phyloP scores from a whole-genome alignment of 441 rosid genomes.

The Daphne laureola region DNA sequence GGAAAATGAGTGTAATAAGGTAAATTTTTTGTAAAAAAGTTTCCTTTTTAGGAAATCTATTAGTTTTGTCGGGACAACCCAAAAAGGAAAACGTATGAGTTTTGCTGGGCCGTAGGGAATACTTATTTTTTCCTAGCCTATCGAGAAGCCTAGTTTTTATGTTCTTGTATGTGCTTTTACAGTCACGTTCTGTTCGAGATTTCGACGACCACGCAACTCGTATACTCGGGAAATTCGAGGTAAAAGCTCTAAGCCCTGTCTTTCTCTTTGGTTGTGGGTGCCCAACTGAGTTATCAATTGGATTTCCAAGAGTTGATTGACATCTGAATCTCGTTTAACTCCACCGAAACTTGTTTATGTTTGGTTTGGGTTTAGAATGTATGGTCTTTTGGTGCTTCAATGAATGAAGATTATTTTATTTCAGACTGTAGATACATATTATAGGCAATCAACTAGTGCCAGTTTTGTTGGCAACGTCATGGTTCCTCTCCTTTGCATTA shows the following conservation, averaged over 20 bases:
- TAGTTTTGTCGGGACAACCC: too few species aligned
- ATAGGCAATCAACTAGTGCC: constrained; percentile 71
- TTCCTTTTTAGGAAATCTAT: too few species aligned
- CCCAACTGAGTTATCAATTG: too few species aligned
- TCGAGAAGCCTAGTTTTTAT: too few species aligned
- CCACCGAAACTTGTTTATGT: too few species aligned
- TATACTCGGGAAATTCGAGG: constrained; percentile 75
- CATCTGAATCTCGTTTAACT: too few species aligned
- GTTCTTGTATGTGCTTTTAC: constrained; percentile 17
- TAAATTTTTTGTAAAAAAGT: too few species aligned
- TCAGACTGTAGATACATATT: constrained; percentile 86
- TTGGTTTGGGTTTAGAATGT: too few species aligned
- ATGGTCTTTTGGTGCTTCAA: constrained; percentile 4
- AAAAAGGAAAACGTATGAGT: too few species aligned
- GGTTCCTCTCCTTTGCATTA: constrained; percentile 75
- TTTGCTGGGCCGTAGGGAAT: too few species aligned
- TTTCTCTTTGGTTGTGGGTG: constrained; percentile 10
- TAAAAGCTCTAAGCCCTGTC: constrained; percentile 13
- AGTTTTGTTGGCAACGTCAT: constrained; percentile 50
- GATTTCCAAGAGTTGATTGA: not conserved
- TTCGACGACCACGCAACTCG: constrained; percentile 72
- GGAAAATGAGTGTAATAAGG: too few species aligned
- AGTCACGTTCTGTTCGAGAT: constrained; percentile 83
- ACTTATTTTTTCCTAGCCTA: too few species aligned
- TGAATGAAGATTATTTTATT: constrained; percentile 11